Conservation (phyloP, 495 filamentous ascomycete genomes). For the Collariella sp. region DNA sequence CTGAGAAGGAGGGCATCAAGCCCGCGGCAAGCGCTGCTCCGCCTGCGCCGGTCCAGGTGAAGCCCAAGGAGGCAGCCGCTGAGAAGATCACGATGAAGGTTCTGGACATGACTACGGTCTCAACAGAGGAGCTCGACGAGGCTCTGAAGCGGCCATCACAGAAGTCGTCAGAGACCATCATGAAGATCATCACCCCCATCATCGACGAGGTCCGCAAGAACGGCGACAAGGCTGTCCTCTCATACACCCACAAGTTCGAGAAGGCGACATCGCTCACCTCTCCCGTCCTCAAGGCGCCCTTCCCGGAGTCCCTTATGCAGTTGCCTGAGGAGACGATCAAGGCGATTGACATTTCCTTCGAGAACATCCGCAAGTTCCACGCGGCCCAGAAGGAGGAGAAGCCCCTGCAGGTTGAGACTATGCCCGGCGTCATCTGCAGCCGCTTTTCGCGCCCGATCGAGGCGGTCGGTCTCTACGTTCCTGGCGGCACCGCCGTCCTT, state of each 20-base stretch:
- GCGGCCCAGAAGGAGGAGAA: slow-evolving; percentile 75
- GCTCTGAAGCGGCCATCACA: slow-evolving; percentile 83
- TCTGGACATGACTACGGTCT: slow-evolving; percentile 55
- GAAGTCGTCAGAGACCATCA: slow-evolving; percentile 80
- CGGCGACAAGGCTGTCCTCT: slow-evolving; percentile 79
- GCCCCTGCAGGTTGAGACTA: slow-evolving; percentile 79
- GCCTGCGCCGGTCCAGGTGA: slow-evolving; percentile 27
- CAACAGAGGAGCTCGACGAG: slow-evolving; percentile 52
- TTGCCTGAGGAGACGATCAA: slow-evolving; percentile 69
- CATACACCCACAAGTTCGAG: slow-evolving; percentile 95
- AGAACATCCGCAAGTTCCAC: slow-evolving; percentile 92
- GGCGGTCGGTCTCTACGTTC: slow-evolving; percentile 87
- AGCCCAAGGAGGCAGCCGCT: slow-evolving; percentile 43
- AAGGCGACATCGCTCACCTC: slow-evolving; percentile 84
- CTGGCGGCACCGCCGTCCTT: slow-evolving; percentile 90
- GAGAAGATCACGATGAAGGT: slow-evolving; percentile 76
- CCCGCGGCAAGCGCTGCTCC: slow-evolving; percentile 35
- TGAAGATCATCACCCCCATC: slow-evolving; percentile 83
- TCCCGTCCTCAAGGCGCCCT: slow-evolving; percentile 80
- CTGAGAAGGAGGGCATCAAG: slow-evolving; percentile 67
- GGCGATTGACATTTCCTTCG: slow-evolving; percentile 87
- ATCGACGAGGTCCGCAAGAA: slow-evolving; percentile 70
- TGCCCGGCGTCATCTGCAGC: slow-evolving; percentile 92
- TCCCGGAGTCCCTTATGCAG: slow-evolving; percentile 75
- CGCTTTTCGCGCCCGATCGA: slow-evolving; percentile 91